A percentile compares a stretch with the other conserved stretches of the same genome.
These are phyloP conservation scores for Pleurotus platypus DNA, from an alignment of 768 basidiomycete species.

Conservation along the genomic window DNA sequence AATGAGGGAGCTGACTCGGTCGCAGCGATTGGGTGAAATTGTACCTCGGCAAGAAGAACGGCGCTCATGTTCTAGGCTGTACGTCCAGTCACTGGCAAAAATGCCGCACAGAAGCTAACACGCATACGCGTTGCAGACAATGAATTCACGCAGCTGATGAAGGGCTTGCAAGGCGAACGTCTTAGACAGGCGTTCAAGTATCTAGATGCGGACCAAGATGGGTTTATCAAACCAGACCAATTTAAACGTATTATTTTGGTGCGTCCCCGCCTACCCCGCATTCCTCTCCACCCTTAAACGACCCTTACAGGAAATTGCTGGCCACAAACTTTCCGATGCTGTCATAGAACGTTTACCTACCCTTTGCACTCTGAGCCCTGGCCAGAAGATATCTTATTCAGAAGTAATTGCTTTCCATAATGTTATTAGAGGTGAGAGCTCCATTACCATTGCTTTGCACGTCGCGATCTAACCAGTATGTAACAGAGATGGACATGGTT, in stretches of 20 bases:
- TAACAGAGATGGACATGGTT: conserved; percentile 91
- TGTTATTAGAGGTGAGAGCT: conserved; percentile 74
- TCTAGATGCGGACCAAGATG: conserved; percentile 87
- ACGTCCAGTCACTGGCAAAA: conserved; percentile 24
- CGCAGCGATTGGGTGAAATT: conserved; percentile 91
- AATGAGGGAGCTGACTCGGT: background rate
- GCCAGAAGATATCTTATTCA: conserved; percentile 90
- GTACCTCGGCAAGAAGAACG: conserved; percentile 92
- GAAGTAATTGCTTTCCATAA: conserved; percentile 98
- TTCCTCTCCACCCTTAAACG: conserved; percentile 1
- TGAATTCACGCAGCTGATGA: conserved; percentile 98
- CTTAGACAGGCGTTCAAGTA: conserved; percentile 94
- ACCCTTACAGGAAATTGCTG: conserved; percentile 76
- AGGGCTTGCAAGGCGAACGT: conserved; percentile 96
- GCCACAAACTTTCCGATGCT: conserved; percentile 94
- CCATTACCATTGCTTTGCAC: background rate
- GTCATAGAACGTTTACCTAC: conserved; percentile 92
- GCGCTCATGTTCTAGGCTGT: conserved; percentile 90
- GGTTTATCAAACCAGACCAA: conserved; percentile 89
- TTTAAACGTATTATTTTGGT: conserved; percentile 96
- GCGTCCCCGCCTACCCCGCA: conserved; percentile 22
- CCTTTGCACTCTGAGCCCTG: conserved; percentile 83
- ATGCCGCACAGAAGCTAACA: background rate
- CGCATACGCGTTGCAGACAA: conserved; percentile 50
- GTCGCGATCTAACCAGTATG: background rate